A percentile compares a stretch with the other conserved stretches of the same genome.
Evolutionary conservation across 768 basidiomycete genomes (phyloP).

Genomic region (Hortiboletus flavorubellus): DNA sequence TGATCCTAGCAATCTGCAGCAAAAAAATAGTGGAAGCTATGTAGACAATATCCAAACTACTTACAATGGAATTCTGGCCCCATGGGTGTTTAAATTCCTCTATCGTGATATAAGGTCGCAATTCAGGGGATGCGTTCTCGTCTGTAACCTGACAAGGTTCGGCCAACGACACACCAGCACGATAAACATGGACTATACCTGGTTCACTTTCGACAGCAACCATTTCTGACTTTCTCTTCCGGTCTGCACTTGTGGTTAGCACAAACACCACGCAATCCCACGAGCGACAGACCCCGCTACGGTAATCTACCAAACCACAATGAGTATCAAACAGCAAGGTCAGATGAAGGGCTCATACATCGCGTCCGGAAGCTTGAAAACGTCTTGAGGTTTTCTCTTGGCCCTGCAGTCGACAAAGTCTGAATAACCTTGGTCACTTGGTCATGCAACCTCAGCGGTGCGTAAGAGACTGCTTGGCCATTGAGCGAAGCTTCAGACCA

Average conservation of each 20-base stretch:
- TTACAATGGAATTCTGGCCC: constrained; percentile 79
- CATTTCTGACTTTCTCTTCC: constrained; percentile 76
- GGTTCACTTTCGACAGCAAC: constrained; percentile 62
- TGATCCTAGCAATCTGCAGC: constrained; percentile 67
- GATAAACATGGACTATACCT: constrained; percentile 41
- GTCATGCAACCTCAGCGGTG: constrained; percentile 57
- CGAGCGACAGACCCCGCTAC: constrained; percentile 57
- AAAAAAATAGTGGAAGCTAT: not conserved
- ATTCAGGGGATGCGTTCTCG: constrained; percentile 52
- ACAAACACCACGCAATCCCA: not conserved
- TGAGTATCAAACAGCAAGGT: constrained; percentile 1
- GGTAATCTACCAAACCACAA: constrained; percentile 52
- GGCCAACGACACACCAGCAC: not conserved
- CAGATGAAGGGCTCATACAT: constrained; percentile 43
- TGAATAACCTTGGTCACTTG: constrained; percentile 59
- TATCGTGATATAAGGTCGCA: constrained; percentile 58
- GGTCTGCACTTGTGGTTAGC: constrained; percentile 42
- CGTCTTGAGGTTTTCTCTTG: constrained; percentile 56
- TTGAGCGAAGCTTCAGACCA: not conserved
- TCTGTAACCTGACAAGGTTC: constrained; percentile 52
- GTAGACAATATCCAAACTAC: constrained; percentile 18
- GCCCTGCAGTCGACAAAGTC: constrained; percentile 63
- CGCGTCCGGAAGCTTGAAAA: constrained; percentile 75
- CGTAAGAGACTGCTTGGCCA: constrained; percentile 45
- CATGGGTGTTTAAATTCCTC: constrained; percentile 76